These are phyloP conservation scores for Kuraishia capsulata DNA, from an alignment of 805 yeast genomes.

Conservation along the genomic window DNA sequence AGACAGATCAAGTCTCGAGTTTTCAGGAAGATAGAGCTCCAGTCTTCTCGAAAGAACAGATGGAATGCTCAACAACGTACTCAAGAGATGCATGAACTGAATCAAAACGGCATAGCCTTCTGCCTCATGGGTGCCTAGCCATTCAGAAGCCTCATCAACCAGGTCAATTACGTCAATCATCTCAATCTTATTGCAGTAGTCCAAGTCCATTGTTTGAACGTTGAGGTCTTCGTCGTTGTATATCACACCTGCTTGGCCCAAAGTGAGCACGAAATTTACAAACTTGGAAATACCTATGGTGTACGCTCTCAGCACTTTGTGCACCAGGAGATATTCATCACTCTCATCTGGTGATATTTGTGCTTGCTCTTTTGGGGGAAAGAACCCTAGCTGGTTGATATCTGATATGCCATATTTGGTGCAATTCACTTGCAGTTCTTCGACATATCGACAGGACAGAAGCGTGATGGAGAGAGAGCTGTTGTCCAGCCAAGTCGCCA, in stretches of 20 bases:
- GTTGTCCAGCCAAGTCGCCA: slow-evolving; percentile 70
- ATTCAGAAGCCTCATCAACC: slow-evolving; percentile 3
- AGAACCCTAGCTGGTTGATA: not conserved
- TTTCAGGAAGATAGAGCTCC: not conserved
- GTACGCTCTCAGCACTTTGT: slow-evolving; percentile 41
- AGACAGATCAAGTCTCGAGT: not conserved
- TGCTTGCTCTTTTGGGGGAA: not conserved
- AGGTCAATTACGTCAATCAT: slow-evolving; percentile 1
- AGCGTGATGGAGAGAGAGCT: slow-evolving; percentile 71
- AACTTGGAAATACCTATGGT: slow-evolving; percentile 45
- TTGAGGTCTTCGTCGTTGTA: slow-evolving; percentile 73
- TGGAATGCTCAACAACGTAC: not conserved
- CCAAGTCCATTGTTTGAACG: slow-evolving; percentile 50
- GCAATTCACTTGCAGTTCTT: slow-evolving; percentile 31
- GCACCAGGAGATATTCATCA: slow-evolving; percentile 25
- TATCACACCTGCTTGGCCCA: slow-evolving; percentile 49
- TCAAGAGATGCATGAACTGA: not conserved
- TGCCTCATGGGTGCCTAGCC: not conserved
- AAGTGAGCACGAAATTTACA: slow-evolving; percentile 34
- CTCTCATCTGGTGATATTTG: slow-evolving; percentile 3
- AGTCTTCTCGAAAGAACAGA: not conserved
- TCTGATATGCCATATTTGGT: slow-evolving; percentile 10
- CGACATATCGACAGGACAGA: slow-evolving; percentile 66
- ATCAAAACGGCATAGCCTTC: not conserved
- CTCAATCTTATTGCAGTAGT: slow-evolving; percentile 18